phyloP scores from a whole-genome alignment of 768 basidiomycete genomes.

The Ramaria sp. region DNA sequence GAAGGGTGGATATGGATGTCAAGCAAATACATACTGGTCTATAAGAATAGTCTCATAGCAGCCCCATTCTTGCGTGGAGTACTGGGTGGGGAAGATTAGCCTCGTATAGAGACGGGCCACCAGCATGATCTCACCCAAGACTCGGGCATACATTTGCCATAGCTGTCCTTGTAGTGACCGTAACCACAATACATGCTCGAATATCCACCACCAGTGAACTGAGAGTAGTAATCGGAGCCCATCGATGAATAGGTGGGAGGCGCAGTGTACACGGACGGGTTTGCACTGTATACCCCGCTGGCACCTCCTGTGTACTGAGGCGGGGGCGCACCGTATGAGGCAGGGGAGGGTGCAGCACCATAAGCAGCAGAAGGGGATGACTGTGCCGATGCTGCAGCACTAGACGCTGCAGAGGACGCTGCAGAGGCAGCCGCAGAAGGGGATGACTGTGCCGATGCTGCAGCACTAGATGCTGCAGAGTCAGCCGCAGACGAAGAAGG shows the following conservation, averaged over 20 bases:
- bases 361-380: conserved; percentile 14
- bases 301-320: conserved; percentile 9
- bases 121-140: conserved; percentile 40
- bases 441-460: conserved; percentile 15
- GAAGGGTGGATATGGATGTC: background rate
- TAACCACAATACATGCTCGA: conserved; percentile 59
- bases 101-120: background rate
- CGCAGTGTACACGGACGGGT: conserved; percentile 23
- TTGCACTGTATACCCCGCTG: conserved; percentile 10
- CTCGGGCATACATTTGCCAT: conserved; percentile 43
- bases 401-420: conserved; percentile 22
- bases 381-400: conserved; percentile 20
- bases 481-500: background rate
- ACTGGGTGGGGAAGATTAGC: conserved; percentile 14
- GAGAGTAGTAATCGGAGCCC: conserved; percentile 42
- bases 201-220: conserved; percentile 55
- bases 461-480: conserved; percentile 23
- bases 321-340: conserved; percentile 1
- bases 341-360: conserved; percentile 7
- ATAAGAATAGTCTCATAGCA: conserved; percentile 60
- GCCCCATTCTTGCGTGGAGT: conserved; percentile 23
- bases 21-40: conserved; percentile 22
- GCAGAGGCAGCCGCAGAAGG: conserved; percentile 17
- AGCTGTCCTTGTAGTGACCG: conserved; percentile 44
- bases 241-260: conserved; percentile 22